These are phyloP conservation scores for Verticillium nubilum DNA, from an alignment of 2,329 filamentous ascomycete species.

Conservation along the genomic window DNA sequence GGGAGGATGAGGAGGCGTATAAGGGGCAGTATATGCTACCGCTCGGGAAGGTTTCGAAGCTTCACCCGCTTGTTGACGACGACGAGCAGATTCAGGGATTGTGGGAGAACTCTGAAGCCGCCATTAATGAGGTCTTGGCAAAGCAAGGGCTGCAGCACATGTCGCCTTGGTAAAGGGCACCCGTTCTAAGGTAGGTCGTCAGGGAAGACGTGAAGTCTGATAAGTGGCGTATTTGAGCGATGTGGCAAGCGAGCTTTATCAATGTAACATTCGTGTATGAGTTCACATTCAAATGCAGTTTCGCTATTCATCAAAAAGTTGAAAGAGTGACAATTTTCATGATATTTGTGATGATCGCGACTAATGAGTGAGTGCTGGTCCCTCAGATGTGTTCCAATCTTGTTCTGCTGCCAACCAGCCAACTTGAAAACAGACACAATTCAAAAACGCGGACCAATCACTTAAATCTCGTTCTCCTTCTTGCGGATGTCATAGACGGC, in stretches of 20 bases:
- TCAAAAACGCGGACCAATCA: background rate
- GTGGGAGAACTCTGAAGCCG: conserved; percentile 13
- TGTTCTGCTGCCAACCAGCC: background rate
- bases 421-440: background rate
- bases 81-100: conserved; percentile 6
- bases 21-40: conserved; percentile 12
- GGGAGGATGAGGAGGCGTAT: conserved; percentile 1
- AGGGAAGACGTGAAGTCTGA: too few species aligned
- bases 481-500: conserved; percentile 72
- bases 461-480: conserved; percentile 64
- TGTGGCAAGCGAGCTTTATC: too few species aligned
- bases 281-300: too few species aligned
- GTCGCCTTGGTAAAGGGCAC: background rate
- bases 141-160: conserved; percentile 1
- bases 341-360: background rate
- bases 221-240: too few species aligned
- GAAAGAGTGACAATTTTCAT: background rate
- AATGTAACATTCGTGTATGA: too few species aligned
- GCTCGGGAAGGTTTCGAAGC: conserved; percentile 1
- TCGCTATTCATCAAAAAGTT: too few species aligned
- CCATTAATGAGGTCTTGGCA: conserved; percentile 8
- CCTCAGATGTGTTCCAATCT: background rate
- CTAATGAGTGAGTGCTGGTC: background rate
- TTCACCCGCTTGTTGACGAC: conserved; percentile 9
- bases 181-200: too few species aligned